Evolutionary conservation across 768 basidiomycete species (phyloP).

Genomic region (Calocybe cyanea): DNA sequence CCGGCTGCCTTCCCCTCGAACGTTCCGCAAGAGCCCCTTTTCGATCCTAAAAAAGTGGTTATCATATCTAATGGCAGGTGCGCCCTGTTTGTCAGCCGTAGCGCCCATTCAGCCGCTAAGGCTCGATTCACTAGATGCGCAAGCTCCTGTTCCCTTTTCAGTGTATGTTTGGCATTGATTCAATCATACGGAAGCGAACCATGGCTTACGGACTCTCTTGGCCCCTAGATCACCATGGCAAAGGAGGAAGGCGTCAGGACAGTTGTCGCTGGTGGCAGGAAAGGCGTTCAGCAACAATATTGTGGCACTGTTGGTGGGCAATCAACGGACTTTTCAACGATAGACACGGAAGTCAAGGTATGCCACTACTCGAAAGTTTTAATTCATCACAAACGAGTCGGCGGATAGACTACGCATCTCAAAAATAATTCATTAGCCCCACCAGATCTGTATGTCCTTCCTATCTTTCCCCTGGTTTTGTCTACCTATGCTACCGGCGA

Average conservation of each 20-base stretch:
- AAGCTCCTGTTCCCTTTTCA: conserved; percentile 45
- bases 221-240: conserved; percentile 53
- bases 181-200: not conserved
- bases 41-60: conserved; percentile 43
- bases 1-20: conserved; percentile 19
- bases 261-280: conserved; percentile 54
- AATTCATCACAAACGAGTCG: conserved; percentile 3
- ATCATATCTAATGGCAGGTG: conserved; percentile 58
- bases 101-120: not conserved
- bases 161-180: conserved; percentile 24
- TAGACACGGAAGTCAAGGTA: conserved; percentile 58
- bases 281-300: conserved; percentile 46
- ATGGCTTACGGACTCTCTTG: not conserved
- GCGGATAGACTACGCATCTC: conserved; percentile 40
- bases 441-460: conserved; percentile 49
- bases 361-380: conserved; percentile 2
- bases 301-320: conserved; percentile 64
- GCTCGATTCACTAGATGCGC: conserved; percentile 32
- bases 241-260: conserved; percentile 55
- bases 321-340: conserved; percentile 52
- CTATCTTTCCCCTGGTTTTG: conserved; percentile 1
- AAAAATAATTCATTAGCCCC: conserved; percentile 55
- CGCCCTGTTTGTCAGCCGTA: not conserved
- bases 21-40: conserved; percentile 42
- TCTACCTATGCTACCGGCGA: conserved; percentile 10